Evolutionary conservation across 768 basidiomycete genomes (phyloP), one percentile per base, ranked within the genome.

Genomic region (Leccinum rimulosum): DNA sequence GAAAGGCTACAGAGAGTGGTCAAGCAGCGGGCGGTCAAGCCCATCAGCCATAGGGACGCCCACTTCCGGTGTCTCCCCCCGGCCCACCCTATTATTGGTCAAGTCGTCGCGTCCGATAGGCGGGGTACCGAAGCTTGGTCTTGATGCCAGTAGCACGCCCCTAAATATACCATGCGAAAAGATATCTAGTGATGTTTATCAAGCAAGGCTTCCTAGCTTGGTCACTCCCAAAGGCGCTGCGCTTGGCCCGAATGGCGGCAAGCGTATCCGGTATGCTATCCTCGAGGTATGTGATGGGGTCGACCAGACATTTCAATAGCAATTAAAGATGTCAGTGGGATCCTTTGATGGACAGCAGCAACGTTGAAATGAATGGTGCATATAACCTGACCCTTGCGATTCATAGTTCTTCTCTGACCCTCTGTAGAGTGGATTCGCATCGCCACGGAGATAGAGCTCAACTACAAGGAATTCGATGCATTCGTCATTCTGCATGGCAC

Each of bases 401-500:
- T 12, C 9, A 8, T 3, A n/a, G 35, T 11, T 51, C 27, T 59
- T 11, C 3, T 27, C 59, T 61, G 50, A 67, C 54, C 47, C 53
- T 66, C 59, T 40, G 55, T 68, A 91, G 93, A 94, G 67, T 95
- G 93, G 93, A 88, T 94, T 64, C 82, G 92, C 9, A 87, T 98
- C 35, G 91, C 93, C 0, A 87, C 86, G 1, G 95, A 98, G 67
- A 93, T 98, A 64, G 93, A 96, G 68, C 84, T 94, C 54, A 97
- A 97, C 70, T 97, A 97, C 68, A 71, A 80, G 33, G 66, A 70
- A 14, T 98, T 93, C 69, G 95, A 98, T 66, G 93, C 92, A 0
- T 97, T 98, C 68, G 86, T 98, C 19, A 77, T 97, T 31, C 75
- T 96, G 19, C 94, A 96, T 68, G 94, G 94, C 35, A 93, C 91